These are phyloP conservation scores for Tuber magnatum DNA, from an alignment of 495 filamentous ascomycete genomes.

Conservation along the genomic window DNA sequence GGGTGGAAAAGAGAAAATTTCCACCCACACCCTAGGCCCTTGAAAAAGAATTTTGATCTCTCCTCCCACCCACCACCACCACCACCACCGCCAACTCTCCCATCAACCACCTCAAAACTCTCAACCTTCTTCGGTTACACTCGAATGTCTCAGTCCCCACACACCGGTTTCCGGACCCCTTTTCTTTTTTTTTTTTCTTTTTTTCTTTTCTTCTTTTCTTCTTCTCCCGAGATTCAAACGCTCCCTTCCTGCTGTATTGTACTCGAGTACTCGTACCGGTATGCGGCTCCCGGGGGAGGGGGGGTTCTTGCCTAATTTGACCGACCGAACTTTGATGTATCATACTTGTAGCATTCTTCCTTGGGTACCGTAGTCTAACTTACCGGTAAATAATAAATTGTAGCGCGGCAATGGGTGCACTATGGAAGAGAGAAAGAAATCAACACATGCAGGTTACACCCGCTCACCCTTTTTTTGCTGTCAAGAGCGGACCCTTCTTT, in stretches of 20 bases:
- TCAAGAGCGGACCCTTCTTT: too few species aligned
- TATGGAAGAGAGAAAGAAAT: neutral
- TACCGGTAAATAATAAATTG: too few species aligned
- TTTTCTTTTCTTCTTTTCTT: too few species aligned
- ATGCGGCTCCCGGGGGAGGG: neutral
- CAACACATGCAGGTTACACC: neutral
- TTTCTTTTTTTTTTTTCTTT: neutral
- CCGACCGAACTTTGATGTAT: neutral
- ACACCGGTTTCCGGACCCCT: neutral
- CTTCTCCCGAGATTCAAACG: neutral
- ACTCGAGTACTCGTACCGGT: neutral
- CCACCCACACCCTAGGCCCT: neutral
- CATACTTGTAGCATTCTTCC: too few species aligned
- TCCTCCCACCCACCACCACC: too few species aligned
- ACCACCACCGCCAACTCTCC: neutral
- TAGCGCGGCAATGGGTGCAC: neutral
- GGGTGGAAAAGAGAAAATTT: neutral
- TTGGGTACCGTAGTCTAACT: too few species aligned
- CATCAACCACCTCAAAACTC: neutral
- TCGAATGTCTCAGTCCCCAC: slow-evolving; percentile 1
- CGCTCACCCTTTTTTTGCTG: neutral
- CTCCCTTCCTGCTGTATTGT: neutral
- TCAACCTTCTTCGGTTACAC: neutral
- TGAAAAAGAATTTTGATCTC: too few species aligned
- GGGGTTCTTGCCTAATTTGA: neutral